Conservation (phyloP, 73 alveolate genomes). For the Tetrahymena borealis region DNA sequence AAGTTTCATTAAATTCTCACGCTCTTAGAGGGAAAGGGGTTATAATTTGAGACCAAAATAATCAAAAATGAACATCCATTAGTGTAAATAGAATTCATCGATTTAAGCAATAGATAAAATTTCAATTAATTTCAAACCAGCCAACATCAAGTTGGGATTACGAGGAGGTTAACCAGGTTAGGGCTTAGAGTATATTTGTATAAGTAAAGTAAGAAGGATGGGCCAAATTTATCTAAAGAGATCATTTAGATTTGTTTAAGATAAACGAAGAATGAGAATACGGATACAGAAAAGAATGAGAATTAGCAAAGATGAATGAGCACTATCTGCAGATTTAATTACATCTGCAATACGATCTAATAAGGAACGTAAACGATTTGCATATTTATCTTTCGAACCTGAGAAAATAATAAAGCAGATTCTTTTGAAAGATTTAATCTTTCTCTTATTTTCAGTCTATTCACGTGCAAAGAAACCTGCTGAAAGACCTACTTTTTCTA, state of each 20-base stretch:
- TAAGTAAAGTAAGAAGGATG: constrained; percentile 17
- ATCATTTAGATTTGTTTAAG: constrained; percentile 30
- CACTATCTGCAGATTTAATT: constrained; percentile 20
- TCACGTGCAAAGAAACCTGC: constrained; percentile 33
- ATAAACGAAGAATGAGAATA: constrained; percentile 22
- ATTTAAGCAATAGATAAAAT: constrained; percentile 22
- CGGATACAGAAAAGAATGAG: constrained; percentile 32
- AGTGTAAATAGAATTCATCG: constrained; percentile 34
- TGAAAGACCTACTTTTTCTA: constrained; percentile 25
- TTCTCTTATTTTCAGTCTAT: constrained; percentile 26
- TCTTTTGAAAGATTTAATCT: constrained; percentile 30
- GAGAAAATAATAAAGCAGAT: constrained; percentile 32
- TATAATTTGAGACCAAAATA: constrained; percentile 23
- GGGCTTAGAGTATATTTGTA: constrained; percentile 10
- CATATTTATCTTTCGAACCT: constrained; percentile 29
- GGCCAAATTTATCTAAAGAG: constrained; percentile 45
- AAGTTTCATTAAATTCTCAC: neutral
- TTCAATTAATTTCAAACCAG: constrained; percentile 33
- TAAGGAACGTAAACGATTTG: constrained; percentile 10
- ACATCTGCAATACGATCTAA: constrained; percentile 38
- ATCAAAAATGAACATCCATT: constrained; percentile 41
- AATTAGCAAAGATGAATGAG: constrained; percentile 20
- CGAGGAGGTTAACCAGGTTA: constrained; percentile 6
- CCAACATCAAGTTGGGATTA: constrained; percentile 17
- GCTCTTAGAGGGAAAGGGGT: neutral